phyloP scores from a whole-genome alignment of 108 stramenopile genomes.

The Chaetoceros tenuissimus region DNA sequence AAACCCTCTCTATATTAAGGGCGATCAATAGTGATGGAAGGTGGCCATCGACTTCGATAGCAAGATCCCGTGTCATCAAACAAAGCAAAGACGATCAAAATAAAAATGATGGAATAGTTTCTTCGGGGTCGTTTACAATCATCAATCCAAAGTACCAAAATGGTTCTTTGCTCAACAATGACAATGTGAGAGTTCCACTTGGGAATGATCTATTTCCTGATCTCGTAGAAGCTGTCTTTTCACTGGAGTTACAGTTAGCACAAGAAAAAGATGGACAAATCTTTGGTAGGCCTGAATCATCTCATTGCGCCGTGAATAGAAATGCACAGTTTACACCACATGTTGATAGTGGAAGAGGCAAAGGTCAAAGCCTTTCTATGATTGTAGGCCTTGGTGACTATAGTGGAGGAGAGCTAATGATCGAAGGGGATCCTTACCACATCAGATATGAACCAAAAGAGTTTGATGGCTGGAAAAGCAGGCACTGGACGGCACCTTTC shows the following conservation, averaged over 20 bases:
- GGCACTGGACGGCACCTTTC: slow-evolving; percentile 85
- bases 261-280: neutral
- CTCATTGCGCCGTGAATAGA: slow-evolving; percentile 86
- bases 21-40: slow-evolving; percentile 16
- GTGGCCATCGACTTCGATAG: slow-evolving; percentile 69
- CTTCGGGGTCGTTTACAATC: slow-evolving; percentile 62
- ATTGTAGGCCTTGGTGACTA: slow-evolving; percentile 91
- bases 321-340: slow-evolving; percentile 90
- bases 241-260: slow-evolving; percentile 31
- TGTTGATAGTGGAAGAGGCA: slow-evolving; percentile 81
- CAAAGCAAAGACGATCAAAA: slow-evolving; percentile 11
- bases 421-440: slow-evolving; percentile 59
- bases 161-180: neutral
- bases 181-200: slow-evolving; percentile 16
- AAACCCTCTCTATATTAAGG: slow-evolving; percentile 20
- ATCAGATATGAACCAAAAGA: slow-evolving; percentile 80
- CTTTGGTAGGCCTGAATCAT: slow-evolving; percentile 36
- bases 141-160: slow-evolving; percentile 23
- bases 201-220: slow-evolving; percentile 76
- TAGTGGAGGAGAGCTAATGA: slow-evolving; percentile 65
- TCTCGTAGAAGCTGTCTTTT: slow-evolving; percentile 65
- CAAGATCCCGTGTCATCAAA: slow-evolving; percentile 49
- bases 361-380: slow-evolving; percentile 70
- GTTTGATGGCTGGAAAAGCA: slow-evolving; percentile 86
- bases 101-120: slow-evolving; percentile 9